These are phyloP conservation scores for Fusarium miscanthi DNA, from an alignment of 2,329 filamentous ascomycete species.

Conservation along the genomic window DNA sequence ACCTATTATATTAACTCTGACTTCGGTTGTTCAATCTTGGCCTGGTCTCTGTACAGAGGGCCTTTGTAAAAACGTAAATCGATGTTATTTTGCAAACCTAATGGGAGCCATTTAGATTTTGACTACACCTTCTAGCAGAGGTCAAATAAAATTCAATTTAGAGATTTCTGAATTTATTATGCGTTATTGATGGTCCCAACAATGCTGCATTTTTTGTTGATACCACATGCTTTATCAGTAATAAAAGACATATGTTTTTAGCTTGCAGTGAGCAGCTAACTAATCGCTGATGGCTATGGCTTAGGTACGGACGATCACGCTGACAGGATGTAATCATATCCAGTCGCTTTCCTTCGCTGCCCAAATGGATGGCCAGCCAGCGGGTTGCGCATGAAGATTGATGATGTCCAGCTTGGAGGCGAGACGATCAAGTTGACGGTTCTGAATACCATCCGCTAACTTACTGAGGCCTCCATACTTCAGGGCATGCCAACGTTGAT, in stretches of 20 bases:
- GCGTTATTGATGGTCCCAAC: neutral
- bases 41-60: neutral
- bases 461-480: conserved; percentile 10
- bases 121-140: neutral
- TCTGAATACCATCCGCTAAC: neutral
- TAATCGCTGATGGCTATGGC: neutral
- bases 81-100: neutral
- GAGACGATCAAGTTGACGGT: neutral
- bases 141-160: neutral
- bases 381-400: neutral
- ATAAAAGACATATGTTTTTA: neutral
- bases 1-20: neutral
- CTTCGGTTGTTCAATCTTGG: neutral
- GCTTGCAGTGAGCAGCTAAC: neutral
- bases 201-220: neutral
- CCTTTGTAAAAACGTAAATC: neutral
- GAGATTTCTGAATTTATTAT: neutral
- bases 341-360: neutral
- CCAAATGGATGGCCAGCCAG: neutral
- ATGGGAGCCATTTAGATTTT: neutral
- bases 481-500: neutral
- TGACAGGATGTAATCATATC: neutral
- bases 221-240: neutral
- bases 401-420: neutral
- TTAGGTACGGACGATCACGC: conserved; percentile 1